These are phyloP conservation scores for Eruca vesicaria DNA, from an alignment of 441 rosid genomes.

Conservation along the genomic window DNA sequence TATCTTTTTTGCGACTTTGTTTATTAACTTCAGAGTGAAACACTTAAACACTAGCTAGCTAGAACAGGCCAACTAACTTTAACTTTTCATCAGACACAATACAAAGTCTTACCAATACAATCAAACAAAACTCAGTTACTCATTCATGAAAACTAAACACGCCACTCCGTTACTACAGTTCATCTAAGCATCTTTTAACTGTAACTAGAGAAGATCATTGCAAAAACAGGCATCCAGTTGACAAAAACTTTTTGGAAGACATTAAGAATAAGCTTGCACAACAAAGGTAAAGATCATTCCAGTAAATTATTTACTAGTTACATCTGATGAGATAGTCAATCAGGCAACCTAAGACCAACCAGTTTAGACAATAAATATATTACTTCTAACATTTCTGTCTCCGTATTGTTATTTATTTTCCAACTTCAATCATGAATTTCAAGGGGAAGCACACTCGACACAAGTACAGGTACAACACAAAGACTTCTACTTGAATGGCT, in stretches of 20 bases:
- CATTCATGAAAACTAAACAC: neutral
- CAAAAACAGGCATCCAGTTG: neutral
- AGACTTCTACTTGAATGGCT: neutral
- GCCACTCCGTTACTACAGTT: neutral
- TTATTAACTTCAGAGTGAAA: neutral
- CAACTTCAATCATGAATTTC: neutral
- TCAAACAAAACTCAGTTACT: neutral
- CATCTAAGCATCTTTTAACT: neutral
- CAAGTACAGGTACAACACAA: neutral
- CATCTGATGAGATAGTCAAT: neutral
- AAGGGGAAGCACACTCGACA: neutral
- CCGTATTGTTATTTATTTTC: neutral
- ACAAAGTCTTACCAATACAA: neutral
- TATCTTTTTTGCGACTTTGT: neutral
- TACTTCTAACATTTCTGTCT: neutral
- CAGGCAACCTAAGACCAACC: neutral
- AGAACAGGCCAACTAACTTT: neutral
- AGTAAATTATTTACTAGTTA: neutral
- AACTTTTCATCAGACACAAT: neutral
- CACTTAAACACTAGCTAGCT: neutral
- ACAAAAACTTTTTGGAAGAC: neutral
- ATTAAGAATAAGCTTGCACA: neutral
- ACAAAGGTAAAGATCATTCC: neutral
- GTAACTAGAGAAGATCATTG: neutral
- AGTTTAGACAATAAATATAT: neutral